phyloP scores from a whole-genome alignment of 306 rosid species.

The Rosa multiflora region DNA sequence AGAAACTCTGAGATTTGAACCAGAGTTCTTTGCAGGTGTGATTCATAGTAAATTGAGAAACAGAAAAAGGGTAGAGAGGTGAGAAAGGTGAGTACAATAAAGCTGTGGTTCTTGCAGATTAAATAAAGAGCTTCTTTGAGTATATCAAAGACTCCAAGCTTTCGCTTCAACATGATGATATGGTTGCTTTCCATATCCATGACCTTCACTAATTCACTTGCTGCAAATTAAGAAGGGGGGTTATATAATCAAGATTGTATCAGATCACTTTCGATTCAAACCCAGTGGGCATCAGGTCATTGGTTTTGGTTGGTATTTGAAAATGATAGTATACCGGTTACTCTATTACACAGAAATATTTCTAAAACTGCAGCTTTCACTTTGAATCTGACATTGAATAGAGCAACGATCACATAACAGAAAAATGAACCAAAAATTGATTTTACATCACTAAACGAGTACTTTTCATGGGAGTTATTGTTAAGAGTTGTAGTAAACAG shows the following conservation, averaged over 20 bases:
- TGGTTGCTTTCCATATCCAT: constrained; percentile 32
- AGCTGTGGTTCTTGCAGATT: constrained; percentile 33
- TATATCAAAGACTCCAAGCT: constrained; percentile 34
- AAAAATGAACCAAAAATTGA: background rate
- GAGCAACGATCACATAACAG: background rate
- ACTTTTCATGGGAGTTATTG: background rate
- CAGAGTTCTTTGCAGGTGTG: constrained; percentile 27
- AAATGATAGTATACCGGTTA: background rate
- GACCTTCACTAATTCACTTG: background rate
- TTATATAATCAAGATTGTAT: background rate
- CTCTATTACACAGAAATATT: background rate
- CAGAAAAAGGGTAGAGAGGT: constrained; percentile 41
- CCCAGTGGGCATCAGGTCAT: background rate
- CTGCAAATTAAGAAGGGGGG: background rate
- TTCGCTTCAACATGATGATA: constrained; percentile 28
- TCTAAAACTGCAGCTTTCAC: background rate
- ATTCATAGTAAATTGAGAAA: constrained; percentile 41
- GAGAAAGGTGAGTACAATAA: constrained; percentile 44
- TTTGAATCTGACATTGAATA: background rate
- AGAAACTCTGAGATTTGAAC: constrained; percentile 17
- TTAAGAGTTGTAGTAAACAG: background rate
- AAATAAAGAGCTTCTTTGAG: constrained; percentile 33
- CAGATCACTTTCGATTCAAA: background rate
- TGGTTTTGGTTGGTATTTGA: constrained; percentile 11
- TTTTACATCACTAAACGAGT: background rate